These are phyloP conservation scores for Ganoderma resinaceum DNA, from an alignment of 1,284 basidiomycete genomes.

Conservation along the genomic window DNA sequence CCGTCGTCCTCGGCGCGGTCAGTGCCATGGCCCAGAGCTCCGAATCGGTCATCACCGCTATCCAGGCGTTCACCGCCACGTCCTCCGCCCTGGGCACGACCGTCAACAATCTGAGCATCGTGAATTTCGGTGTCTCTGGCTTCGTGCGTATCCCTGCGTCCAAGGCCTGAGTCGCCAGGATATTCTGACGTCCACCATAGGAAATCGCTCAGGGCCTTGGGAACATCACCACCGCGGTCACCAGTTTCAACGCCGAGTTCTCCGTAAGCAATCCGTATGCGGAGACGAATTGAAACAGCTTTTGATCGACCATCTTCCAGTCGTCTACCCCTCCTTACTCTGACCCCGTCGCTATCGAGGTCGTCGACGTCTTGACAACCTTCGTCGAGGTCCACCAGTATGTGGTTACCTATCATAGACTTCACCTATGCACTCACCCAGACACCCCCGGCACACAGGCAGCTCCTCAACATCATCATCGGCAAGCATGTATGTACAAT, in stretches of 20 bases:
- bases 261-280: neutral
- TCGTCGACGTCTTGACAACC: slow-evolving; percentile 16
- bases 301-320: neutral
- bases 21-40: slow-evolving; percentile 5
- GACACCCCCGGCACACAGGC: neutral
- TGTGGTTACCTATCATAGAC: neutral
- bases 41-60: slow-evolving; percentile 2
- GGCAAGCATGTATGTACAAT: slow-evolving; percentile 8
- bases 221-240: slow-evolving; percentile 12
- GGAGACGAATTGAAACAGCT: neutral
- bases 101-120: neutral
- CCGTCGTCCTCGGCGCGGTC: slow-evolving; percentile 1
- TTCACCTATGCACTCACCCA: neutral
- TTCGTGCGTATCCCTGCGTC: neutral
- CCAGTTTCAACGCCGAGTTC: neutral
- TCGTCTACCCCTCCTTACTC: neutral
- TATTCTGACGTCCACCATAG: neutral
- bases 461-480: slow-evolving; percentile 13
- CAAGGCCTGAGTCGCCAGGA: neutral
- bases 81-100: slow-evolving; percentile 3
- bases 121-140: neutral
- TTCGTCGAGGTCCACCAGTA: slow-evolving; percentile 19
- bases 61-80: slow-evolving; percentile 1
- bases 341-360: slow-evolving; percentile 3
- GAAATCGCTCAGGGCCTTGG: slow-evolving; percentile 9